Evolutionary conservation across 192 early-diverging fungal species (phyloP).

Genomic region (Backusella tarrabulga): DNA sequence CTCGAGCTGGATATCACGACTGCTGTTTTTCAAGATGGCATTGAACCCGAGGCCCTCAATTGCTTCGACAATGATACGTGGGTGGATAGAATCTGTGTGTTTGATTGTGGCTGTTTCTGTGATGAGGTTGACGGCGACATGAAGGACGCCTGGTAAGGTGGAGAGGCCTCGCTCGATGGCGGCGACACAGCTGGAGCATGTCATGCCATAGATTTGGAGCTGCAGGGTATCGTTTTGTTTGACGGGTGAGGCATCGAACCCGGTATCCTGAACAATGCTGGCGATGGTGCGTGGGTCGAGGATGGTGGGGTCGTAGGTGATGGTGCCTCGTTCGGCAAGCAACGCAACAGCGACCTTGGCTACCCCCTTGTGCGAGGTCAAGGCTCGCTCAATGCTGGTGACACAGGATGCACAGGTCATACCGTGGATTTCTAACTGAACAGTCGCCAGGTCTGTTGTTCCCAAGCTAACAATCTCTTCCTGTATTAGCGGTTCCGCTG

Average conservation of each 20-base stretch:
- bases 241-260: constrained; percentile 68
- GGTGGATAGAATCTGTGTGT: constrained; percentile 56
- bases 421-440: constrained; percentile 81
- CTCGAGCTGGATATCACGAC: constrained; percentile 79
- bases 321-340: constrained; percentile 67
- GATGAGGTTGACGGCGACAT: constrained; percentile 67
- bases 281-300: constrained; percentile 49
- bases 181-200: constrained; percentile 82
- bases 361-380: constrained; percentile 50
- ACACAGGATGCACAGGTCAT: constrained; percentile 89
- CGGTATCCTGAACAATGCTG: constrained; percentile 69
- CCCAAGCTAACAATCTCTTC: background rate
- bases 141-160: constrained; percentile 43
- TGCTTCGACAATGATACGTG: constrained; percentile 75
- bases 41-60: constrained; percentile 74
- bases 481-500: background rate
- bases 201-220: constrained; percentile 70
- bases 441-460: constrained; percentile 46
- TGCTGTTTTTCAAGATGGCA: constrained; percentile 15
- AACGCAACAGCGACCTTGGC: constrained; percentile 63
- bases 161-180: constrained; percentile 60
- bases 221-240: constrained; percentile 30
- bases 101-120: constrained; percentile 71
- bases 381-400: constrained; percentile 67
- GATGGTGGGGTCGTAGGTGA: constrained; percentile 65